These are phyloP conservation scores for Tillandsia leiboldiana DNA, from an alignment of 176 grass and related monocot species.

Conservation along the genomic window DNA sequence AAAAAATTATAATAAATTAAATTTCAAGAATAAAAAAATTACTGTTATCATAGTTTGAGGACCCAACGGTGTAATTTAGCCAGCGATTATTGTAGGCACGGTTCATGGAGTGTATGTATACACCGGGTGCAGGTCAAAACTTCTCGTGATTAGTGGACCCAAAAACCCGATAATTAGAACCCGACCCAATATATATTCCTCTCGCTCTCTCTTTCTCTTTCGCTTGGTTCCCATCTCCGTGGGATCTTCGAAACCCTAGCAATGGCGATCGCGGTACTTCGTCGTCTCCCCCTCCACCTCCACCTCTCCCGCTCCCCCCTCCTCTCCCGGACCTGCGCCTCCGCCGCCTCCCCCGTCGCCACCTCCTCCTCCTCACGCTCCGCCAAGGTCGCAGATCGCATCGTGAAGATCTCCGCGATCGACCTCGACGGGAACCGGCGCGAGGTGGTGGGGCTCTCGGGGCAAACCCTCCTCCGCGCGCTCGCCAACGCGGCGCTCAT, in stretches of 20 bases:
- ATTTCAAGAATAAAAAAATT: too few relatives aligned
- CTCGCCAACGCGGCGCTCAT: constrained; percentile 67
- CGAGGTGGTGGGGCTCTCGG: constrained; percentile 60
- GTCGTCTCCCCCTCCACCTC: constrained; percentile 44
- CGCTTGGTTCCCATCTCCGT: too few relatives aligned
- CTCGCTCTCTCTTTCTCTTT: too few relatives aligned
- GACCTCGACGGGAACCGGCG: constrained; percentile 54
- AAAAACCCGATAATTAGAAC: too few relatives aligned
- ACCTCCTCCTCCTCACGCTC: constrained; percentile 22
- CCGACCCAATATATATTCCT: too few relatives aligned
- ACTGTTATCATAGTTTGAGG: too few relatives aligned
- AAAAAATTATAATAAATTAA: too few relatives aligned
- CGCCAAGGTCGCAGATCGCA: constrained; percentile 89
- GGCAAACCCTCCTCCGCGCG: constrained; percentile 79
- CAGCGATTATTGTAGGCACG: too few relatives aligned
- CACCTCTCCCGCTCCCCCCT: constrained; percentile 35
- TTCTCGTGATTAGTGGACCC: too few relatives aligned
- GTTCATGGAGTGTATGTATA: too few relatives aligned
- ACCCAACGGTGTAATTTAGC: too few relatives aligned
- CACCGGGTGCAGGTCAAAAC: too few relatives aligned
- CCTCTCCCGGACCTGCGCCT: constrained; percentile 25
- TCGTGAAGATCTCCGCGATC: constrained; percentile 78
- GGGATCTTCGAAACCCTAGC: constrained; percentile 30
- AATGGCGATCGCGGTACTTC: constrained; percentile 81
- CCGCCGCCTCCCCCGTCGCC: constrained; percentile 14